Evolutionary conservation across 257 asterid genomes (phyloP), one percentile per base, ranked within the genome.

Genomic region (Ilex aquifolium): DNA sequence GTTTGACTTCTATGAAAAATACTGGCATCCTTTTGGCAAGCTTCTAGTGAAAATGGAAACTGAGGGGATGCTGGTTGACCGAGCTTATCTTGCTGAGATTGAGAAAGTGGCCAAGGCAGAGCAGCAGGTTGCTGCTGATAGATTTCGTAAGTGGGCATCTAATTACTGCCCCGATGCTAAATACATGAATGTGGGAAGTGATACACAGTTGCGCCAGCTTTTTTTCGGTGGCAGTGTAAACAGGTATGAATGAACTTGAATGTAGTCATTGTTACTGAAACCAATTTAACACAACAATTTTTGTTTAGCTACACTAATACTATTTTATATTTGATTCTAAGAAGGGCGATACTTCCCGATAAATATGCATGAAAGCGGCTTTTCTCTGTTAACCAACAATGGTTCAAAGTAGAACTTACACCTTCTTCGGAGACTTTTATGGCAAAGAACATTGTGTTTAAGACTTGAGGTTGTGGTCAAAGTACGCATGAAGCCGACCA

Each of bases 181-280:
- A 70, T 62, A 70, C 86, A 90, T 93, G 96, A 93, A 93, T 69
- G 91, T 93, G 63, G 96, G 99, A 64, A 93, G 99, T 77, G 99
- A 93, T 77, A 5, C 88, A 59, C 99, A 93, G 79, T 71, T 93
- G 78, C 88, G 99, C 16, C 92, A 87, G 66, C 76, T 93, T 40
- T 87, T 93, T 75, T 93, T 90, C 65, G 99, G 97, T 60, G 99
- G 99, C 76, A 70, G 75, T 63, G 84, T 77, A 77, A 93, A 93
- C 81, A 84, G 87, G 99, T 89, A 74, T 11, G 68, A 5, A 74
- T 11, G 68, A 5, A 66, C 31, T 50, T 61, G n/a, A 59, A 60
- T 65, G 8, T 36, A 0, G 5, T 36, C 5, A 4, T 36, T 36
- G 5, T 36, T 36, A 8, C 7, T 36, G 8, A 36, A 36, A 8